These are phyloP conservation scores for Chaetomium cochliodes DNA, from an alignment of 495 filamentous ascomycete genomes.

Conservation along the genomic window DNA sequence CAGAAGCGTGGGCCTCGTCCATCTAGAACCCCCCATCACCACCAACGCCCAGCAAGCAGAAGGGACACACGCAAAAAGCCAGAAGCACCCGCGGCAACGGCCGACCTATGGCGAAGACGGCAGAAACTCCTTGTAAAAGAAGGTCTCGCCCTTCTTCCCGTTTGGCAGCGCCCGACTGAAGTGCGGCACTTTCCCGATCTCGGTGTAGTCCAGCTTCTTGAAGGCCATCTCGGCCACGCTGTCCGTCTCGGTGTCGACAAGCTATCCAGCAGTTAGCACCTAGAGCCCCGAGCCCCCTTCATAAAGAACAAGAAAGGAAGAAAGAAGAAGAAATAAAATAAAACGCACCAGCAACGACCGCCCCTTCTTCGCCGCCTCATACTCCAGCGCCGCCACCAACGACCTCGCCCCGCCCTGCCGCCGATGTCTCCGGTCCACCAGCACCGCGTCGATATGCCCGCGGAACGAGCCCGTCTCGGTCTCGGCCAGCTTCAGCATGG, in stretches of 20 bases:
- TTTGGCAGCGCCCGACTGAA: constrained; percentile 34
- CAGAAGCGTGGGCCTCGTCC: constrained; percentile 23
- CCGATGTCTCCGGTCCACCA: constrained; percentile 36
- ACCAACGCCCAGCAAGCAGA: constrained; percentile 10
- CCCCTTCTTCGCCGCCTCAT: constrained; percentile 37
- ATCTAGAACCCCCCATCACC: constrained; percentile 17
- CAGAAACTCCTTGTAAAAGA: constrained; percentile 44
- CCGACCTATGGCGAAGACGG: not conserved
- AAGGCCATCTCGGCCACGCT: constrained; percentile 38
- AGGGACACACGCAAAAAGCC: not conserved
- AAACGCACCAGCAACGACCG: constrained; percentile 40
- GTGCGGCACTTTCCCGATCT: constrained; percentile 40
- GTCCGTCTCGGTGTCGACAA: constrained; percentile 38
- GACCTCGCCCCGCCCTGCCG: constrained; percentile 34
- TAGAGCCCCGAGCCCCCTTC: no score
- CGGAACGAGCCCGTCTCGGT: constrained; percentile 40
- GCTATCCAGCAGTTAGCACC: constrained; percentile 23
- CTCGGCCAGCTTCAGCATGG: constrained; percentile 39
- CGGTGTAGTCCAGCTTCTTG: constrained; percentile 38
- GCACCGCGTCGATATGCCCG: constrained; percentile 41
- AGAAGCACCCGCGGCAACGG: not conserved
- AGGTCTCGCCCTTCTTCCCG: constrained; percentile 38
- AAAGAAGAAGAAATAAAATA: no score
- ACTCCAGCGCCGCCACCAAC: constrained; percentile 40
- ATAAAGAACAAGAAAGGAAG: no score